Evolutionary conservation across 2,329 filamentous ascomycete genomes (phyloP), one percentile per base, ranked within the genome.

Genomic region (Passalora sequoiae): DNA sequence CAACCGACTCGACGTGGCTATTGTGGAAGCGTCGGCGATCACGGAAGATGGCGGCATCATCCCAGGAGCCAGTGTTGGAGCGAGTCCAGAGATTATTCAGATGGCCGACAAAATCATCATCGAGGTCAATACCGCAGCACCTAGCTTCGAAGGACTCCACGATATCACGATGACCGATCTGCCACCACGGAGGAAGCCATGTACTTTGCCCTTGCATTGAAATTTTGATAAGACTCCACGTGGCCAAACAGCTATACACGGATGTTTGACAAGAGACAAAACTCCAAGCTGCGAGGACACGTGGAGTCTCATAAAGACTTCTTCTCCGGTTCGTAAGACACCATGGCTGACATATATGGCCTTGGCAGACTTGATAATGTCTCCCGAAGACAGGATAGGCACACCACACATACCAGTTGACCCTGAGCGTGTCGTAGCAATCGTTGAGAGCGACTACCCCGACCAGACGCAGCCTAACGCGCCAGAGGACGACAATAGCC

Each of bases 61-160:
- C 31, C 87, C 85, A 4, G 88, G 89, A 55, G 87, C 88, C 6
- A 47, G 45, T 22, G 86, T 94, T 19, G 88, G 88, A 42, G 88
- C 88, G 9, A 44, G 83, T 3, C 88, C 88, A 4, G 88, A 94
- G 66, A 75, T 94, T 41, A 76, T 94, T 37, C 87, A 94, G 68
- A 87, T 94, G 79, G 86, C 88, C 39, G 86, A 94, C 64, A 94
- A 94, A 77, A 80, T 94, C 68, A 88, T 94, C 60, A 86, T 94
- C 60, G 88, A 94, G 70, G 84, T 94, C 68, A 94, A 94, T 73
- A 94, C 89, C 0, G 73, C 87, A 1, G 78, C 86, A 38, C 88
- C 88, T 4, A 87, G 80, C 31, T 89, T 94, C 60, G 84, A 92
- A 65, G 89, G 87, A 40, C 77, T 94, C 13, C 88, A 94, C 73